Base-by-base conservation (phyloP, 345 rosid genomes). In the Eucalyptus camaldulensis region DNA sequence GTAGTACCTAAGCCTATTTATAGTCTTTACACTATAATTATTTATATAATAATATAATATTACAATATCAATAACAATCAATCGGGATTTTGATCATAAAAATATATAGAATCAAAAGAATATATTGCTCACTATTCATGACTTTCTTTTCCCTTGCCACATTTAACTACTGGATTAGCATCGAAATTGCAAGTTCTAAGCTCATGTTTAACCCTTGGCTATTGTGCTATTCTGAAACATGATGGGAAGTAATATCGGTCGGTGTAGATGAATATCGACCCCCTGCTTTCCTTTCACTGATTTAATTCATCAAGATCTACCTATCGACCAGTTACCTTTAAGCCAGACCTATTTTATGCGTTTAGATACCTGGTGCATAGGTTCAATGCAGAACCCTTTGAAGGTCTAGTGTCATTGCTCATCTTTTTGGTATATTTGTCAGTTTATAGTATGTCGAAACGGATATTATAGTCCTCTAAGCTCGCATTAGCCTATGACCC, bases 261-360 rank as follows among this genome's bases (percentile, higher is more conserved):
- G 13, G 62, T 56, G 29, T 56, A 56, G 62, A 56, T 56, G 62
- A 56, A 56, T 9, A 56, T 56, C 13, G 29, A n/a, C 88, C 45
- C 88, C 88, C 94, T 95, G 98, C 91, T 96, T 65, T 94, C 89
- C 87, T 93, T 96, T 53, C 97, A 95, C 88, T 93, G 98, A 9
- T 91, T 98, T 11, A 97, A 97, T 93, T 94, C 97, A 47, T 95
- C 99, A 4, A 93, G 97, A 56, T 98, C 97, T 87, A 97, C 97
- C 0, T 98, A 92, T 87, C 95, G 94, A 89, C 93, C 94, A 43
- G 90, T 96, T 62, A 92, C 95, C n/a, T 95, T 94, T 85, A 93
- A 95, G 93, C 92, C 94, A 1, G 53, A 92, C 88, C 95, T 96
- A 94, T 95, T 96, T 90, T 97, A 97, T 89, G 91, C 69, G 16